Percentiles rank a stretch among this genome's conserved stretches.
These are phyloP conservation scores for Clitoria ternatea DNA, from an alignment of 306 rosid species.

Conservation along the genomic window DNA sequence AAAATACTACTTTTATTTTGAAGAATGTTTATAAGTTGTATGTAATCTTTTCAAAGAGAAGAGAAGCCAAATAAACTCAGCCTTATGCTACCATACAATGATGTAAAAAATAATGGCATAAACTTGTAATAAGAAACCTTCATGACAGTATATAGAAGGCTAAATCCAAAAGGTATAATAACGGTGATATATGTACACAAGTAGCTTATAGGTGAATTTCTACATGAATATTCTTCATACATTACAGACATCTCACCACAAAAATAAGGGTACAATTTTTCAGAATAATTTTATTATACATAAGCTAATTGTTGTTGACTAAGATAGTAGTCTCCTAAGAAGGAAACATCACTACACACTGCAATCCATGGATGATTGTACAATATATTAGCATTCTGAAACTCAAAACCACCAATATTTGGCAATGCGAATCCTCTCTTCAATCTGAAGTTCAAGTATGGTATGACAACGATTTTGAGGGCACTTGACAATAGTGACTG, in stretches of 20 bases:
- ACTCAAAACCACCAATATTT: slow-evolving; percentile 40
- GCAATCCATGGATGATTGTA: slow-evolving; percentile 48
- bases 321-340: slow-evolving; percentile 18
- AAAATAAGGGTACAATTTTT: no score
- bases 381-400: slow-evolving; percentile 47
- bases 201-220: not conserved
- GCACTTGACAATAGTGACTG: slow-evolving; percentile 48
- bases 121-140: not conserved
- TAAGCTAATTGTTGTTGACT: slow-evolving; percentile 3
- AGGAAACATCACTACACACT: slow-evolving; percentile 48
- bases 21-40: no score
- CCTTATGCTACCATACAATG: not conserved
- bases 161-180: not conserved
- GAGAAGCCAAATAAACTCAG: no score
- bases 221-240: not conserved
- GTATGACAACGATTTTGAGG: slow-evolving; percentile 50
- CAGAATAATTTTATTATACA: slow-evolving; percentile 24
- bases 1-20: no score
- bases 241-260: not conserved
- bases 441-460: slow-evolving; percentile 48
- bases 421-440: slow-evolving; percentile 62
- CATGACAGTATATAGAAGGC: not conserved
- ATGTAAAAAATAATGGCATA: not conserved
- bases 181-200: not conserved
- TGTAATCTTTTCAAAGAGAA: no score